A percentile compares a stretch with the other conserved stretches of the same genome.
phyloP scores from a whole-genome alignment of 495 filamentous ascomycete genomes.

The Penicillium cosmopolitanum region DNA sequence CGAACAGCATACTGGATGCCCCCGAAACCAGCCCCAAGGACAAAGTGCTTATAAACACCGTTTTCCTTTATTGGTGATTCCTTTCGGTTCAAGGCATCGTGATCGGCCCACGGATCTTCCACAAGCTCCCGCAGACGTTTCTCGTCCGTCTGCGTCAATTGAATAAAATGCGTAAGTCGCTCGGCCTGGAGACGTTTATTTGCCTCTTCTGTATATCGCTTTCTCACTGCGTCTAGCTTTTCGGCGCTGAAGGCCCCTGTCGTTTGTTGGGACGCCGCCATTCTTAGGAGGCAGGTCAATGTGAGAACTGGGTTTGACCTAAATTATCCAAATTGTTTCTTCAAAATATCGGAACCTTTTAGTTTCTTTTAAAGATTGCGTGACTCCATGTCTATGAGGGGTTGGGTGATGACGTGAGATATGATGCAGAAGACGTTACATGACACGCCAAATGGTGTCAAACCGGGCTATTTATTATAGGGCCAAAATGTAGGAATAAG shows the following conservation, averaged over 20 bases:
- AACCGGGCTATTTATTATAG: no score
- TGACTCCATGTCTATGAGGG: neutral
- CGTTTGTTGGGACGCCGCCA: neutral
- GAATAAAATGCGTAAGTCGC: neutral
- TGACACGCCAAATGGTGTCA: no score
- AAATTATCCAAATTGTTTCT: no score
- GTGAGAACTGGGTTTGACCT: no score
- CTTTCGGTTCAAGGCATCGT: neutral
- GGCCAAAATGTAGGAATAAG: no score
- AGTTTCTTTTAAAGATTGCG: neutral
- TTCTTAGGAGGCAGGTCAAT: neutral
- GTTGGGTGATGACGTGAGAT: neutral
- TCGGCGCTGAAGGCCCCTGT: neutral
- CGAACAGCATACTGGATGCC: slow-evolving; percentile 52
- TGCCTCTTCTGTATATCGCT: neutral
- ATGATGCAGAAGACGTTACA: neutral
- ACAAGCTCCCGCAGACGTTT: neutral
- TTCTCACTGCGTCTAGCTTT: neutral
- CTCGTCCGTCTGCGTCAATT: neutral
- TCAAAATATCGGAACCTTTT: no score
- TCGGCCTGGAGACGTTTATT: neutral
- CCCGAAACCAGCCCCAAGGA: slow-evolving; percentile 52
- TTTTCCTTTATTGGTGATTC: neutral
- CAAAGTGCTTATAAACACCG: neutral
- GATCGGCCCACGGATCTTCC: neutral